Percentiles rank a stretch among this genome's conserved stretches.
Evolutionary conservation across 257 asterid genomes (phyloP).

Genomic region (Solanum pimpinellifolium): DNA sequence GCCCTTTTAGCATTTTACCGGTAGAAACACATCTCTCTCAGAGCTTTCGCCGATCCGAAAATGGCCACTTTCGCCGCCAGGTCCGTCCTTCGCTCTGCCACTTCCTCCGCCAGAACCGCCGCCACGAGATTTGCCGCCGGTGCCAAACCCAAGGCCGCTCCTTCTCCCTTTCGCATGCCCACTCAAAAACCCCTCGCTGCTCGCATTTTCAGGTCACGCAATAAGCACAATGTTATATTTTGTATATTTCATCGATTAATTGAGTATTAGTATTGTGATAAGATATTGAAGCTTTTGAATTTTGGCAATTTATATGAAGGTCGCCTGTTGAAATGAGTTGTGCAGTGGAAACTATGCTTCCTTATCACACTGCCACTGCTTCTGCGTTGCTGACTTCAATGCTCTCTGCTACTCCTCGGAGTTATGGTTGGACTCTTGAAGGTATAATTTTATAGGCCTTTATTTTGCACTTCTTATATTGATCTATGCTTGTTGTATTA

Average conservation of each 20-base stretch:
- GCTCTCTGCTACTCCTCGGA: constrained; percentile 72
- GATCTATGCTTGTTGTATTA: neutral
- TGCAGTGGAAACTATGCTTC: constrained; percentile 64
- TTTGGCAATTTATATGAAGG: constrained; percentile 11
- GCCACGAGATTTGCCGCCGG: constrained; percentile 33
- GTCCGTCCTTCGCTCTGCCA: constrained; percentile 48
- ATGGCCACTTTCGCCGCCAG: constrained; percentile 70
- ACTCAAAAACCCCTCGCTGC: constrained; percentile 52
- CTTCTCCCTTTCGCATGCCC: constrained; percentile 55
- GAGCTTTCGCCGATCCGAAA: constrained; percentile 8
- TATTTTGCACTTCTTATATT: neutral
- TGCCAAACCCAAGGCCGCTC: constrained; percentile 30
- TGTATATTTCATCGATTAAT: neutral
- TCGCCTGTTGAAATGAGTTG: constrained; percentile 73
- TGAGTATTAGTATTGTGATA: neutral
- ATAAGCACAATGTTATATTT: neutral
- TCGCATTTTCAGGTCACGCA: constrained; percentile 58
- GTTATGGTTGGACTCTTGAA: constrained; percentile 72
- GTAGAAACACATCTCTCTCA: constrained; percentile 6
- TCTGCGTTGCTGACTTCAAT: constrained; percentile 76
- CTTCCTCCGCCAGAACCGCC: constrained; percentile 35
- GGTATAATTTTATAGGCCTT: constrained; percentile 26
- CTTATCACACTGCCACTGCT: constrained; percentile 87
- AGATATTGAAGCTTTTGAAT: neutral
- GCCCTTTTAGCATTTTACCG: neutral